Evolutionary conservation across 148 eudicot genomes (phyloP).

Genomic region (Limonium bicolor): DNA sequence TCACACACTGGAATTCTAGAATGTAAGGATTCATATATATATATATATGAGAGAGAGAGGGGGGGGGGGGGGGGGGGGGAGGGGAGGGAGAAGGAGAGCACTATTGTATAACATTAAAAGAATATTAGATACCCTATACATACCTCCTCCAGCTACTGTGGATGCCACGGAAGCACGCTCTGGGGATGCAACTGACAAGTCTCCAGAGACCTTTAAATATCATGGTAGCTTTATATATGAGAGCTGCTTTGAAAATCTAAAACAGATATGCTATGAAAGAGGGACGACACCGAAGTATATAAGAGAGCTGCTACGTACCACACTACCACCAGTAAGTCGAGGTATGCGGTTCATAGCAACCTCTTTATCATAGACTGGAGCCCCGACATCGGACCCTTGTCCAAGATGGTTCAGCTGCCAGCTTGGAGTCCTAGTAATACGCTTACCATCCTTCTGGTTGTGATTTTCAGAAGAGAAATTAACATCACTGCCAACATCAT

Average conservation of each 20-base stretch:
- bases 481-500: constrained; percentile 18
- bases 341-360: constrained; percentile 22
- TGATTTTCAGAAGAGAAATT: constrained; percentile 12
- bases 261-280: neutral
- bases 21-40: neutral
- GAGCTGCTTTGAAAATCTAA: neutral
- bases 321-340: constrained; percentile 21
- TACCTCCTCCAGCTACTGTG: constrained; percentile 26
- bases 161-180: constrained; percentile 25
- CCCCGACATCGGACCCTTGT: constrained; percentile 21
- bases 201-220: constrained; percentile 21
- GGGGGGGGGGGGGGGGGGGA: no score
- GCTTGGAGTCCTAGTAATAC: constrained; percentile 16
- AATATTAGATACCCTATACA: neutral
- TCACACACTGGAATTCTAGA: no score
- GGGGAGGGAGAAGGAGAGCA: no score
- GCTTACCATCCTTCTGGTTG: constrained; percentile 13
- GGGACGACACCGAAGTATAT: no score
- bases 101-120: neutral
- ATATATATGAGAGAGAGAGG: neutral
- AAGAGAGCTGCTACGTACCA: constrained; percentile 12
- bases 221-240: no score
- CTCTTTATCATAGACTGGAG: constrained; percentile 23
- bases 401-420: constrained; percentile 29
- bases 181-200: constrained; percentile 30